Evolutionary conservation across 2,329 filamentous ascomycete species (phyloP), one percentile per base, ranked within the genome.

Genomic region (Dothistroma septosporum): DNA sequence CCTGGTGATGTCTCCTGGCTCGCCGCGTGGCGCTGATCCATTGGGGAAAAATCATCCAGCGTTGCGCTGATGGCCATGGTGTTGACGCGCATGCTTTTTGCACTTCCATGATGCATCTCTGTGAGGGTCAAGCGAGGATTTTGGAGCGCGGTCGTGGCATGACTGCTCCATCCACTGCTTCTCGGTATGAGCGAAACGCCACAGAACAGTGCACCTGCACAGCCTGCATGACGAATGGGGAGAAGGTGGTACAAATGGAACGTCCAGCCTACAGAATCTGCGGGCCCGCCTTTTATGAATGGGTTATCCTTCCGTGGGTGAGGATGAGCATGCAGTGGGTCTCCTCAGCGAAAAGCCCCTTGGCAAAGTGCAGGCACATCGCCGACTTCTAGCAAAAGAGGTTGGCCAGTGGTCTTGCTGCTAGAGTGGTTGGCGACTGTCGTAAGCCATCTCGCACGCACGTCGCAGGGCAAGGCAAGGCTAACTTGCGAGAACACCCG

Each of bases 1-100:
- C 19, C 61, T 59, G 1, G 64, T 63, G 37, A 66, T 57, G 44
- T 59, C 54, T 24, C 64, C 64, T 12, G 57, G 55, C 49, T 64
- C 61, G 31, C 50, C 31, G n/a, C 50, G 24, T 35, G 35, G 9
- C 5, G 28, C 35, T 28, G 9, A 28, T 32, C 35, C 50, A 19
- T 16, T 21, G 9, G 48, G 35, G 9, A 66, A 56, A 21, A 60
- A 28, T 56, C 61, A 4, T 63, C 61, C 28, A 64, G 41, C 7
- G 58, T 56, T 14, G 53, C 46, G 41, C 61, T 58, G 46, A 50
- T 33, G 16, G 49, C 11, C 8, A 46, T 50, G 8, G 44, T 22
- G 9, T 41, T 56, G 8, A n/a, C 22, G n/a, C 58, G 57, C 32
- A 59, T 37, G 37, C 35, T 46, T 32, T 60, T 60, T 8, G 58